Percentiles rank a stretch among this genome's conserved stretches.
Evolutionary conservation across 371 early-diverging fungal species (phyloP).

Genomic region (Rhizopus sp.): DNA sequence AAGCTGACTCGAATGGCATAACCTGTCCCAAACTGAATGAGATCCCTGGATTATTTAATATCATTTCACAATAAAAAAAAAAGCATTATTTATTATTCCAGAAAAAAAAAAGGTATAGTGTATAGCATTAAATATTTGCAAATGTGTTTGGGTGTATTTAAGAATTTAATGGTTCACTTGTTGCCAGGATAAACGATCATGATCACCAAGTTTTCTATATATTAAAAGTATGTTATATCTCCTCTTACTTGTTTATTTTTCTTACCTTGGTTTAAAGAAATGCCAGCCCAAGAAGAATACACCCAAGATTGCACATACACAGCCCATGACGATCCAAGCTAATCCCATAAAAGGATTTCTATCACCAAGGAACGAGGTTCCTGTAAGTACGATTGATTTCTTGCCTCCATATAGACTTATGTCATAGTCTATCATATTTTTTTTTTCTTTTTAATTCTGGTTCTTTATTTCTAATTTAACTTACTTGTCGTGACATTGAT

Average conservation of each 20-base stretch:
- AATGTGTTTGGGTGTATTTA: too few species aligned
- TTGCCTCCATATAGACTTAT: slow-evolving; percentile 87
- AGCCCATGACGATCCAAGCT: slow-evolving; percentile 92
- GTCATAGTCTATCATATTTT: slow-evolving; percentile 68
- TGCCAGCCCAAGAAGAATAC: slow-evolving; percentile 87
- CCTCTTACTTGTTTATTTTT: neutral
- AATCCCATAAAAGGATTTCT: slow-evolving; percentile 94
- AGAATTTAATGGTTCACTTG: slow-evolving; percentile 38
- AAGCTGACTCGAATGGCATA: slow-evolving; percentile 57
- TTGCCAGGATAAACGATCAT: slow-evolving; percentile 96
- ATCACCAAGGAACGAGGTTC: slow-evolving; percentile 94
- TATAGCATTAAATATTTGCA: too few species aligned
- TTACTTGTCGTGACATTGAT: slow-evolving; percentile 59
- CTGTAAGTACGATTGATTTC: slow-evolving; percentile 91
- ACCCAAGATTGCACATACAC: slow-evolving; percentile 85
- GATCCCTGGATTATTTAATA: slow-evolving; percentile 30
- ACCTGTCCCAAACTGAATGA: slow-evolving; percentile 21
- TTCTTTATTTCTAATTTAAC: slow-evolving; percentile 9
- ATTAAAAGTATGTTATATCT: slow-evolving; percentile 13
- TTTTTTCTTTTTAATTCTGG: neutral
- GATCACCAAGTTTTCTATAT: slow-evolving; percentile 91
- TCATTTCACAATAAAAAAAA: slow-evolving; percentile 3
- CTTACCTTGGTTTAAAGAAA: slow-evolving; percentile 86
- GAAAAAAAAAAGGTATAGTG: too few species aligned
- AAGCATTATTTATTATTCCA: too few species aligned